Base-by-base conservation (phyloP, 306 rosid genomes). In the Nissolia schottii region DNA sequence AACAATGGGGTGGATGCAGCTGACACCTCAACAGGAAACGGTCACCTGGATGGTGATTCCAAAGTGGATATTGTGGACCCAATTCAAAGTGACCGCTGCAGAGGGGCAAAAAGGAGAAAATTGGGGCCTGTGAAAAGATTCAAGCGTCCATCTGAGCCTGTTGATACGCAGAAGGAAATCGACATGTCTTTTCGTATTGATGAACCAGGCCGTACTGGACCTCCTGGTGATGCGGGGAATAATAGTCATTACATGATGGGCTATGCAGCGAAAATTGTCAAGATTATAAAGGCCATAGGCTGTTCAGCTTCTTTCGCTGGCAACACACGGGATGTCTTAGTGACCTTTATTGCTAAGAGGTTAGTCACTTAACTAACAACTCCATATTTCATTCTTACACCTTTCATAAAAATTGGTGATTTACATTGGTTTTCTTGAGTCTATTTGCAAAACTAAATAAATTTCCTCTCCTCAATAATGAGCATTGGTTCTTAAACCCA, bases 81-180 rank as follows among this genome's bases (percentile, higher is more conserved):
- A 2, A 71, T 64, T 75, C 80, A 81, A 43, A 80, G 57, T 59
- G 76, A 78, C 38, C 89, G 89, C 41, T 79, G 81, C 63, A 87
- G 73, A 43, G 98, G 98, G 68, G 92, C 98, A 25, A 93, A 84
- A 84, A 84, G 90, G 78, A 88, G 98, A 83, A 93, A 93, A 80
- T 84, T 96, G 22, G 88, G 88, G 70, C 86, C 96, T 38, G 98
- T 90, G 34, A 93, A 90, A 87, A 85, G 97, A 88, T 88, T 93
- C 79, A 84, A 78, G 22, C 72, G 50, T 12, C 31, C 63, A 31
- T 58, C 71, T 62, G 87, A 79, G 50, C 53, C 74, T 15, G 75
- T 78, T 82, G 70, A 74, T 71, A 16, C 79, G 41, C 85, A 77
- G 34, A 83, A 81, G 78, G 66, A 85, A 55, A 54, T 76, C 54